These are phyloP conservation scores for Fragilaria crotonensis DNA, from an alignment of 108 stramenopile species.

Conservation along the genomic window DNA sequence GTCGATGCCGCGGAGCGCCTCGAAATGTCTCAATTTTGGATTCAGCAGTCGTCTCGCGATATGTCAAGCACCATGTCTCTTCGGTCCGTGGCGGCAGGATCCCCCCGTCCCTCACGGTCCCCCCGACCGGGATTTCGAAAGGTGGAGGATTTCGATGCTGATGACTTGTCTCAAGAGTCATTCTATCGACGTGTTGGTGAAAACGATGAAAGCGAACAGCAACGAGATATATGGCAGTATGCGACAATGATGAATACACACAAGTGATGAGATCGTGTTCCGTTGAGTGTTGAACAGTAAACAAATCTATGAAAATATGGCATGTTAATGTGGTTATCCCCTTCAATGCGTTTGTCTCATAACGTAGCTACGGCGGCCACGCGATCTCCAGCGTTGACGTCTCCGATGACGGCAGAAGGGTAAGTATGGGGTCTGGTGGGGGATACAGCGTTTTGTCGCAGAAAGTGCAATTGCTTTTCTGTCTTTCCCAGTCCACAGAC, in stretches of 20 bases:
- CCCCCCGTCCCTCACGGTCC: background rate
- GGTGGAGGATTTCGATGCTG: conserved; percentile 6
- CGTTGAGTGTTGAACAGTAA: no score
- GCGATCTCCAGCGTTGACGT: no score
- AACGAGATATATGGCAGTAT: conserved; percentile 34
- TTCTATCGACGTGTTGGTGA: conserved; percentile 46
- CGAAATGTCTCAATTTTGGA: conserved; percentile 68
- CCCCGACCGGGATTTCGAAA: background rate
- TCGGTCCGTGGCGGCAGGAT: background rate
- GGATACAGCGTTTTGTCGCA: no score
- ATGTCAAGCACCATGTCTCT: conserved; percentile 6
- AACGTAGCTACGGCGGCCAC: no score
- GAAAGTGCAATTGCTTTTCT: no score
- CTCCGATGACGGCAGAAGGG: no score
- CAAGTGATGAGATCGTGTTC: background rate
- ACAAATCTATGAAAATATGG: no score
- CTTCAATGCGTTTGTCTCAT: no score
- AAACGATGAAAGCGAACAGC: conserved; percentile 19
- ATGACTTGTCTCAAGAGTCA: conserved; percentile 20
- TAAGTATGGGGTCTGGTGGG: no score
- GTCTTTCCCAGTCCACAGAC: no score
- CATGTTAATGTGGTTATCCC: no score
- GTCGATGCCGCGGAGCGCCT: conserved; percentile 50
- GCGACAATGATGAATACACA: conserved; percentile 32
- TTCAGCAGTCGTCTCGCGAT: conserved; percentile 24